phyloP scores from a whole-genome alignment of 2,329 filamentous ascomycete species.

The Diaporthe vaccinii region DNA sequence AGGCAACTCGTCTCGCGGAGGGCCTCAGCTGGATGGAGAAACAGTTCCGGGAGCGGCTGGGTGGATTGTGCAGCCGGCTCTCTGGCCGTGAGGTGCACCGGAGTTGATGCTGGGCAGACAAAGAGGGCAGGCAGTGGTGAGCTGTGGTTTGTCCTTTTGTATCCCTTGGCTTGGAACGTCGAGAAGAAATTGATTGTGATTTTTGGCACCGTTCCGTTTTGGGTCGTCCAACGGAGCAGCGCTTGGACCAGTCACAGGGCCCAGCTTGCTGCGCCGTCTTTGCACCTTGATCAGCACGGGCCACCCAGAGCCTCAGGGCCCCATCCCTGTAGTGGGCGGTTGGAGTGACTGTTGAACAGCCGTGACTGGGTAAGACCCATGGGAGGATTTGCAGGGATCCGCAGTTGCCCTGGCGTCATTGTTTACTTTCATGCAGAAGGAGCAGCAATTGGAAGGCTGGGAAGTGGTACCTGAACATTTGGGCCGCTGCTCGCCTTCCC shows the following conservation, averaged over 20 bases:
- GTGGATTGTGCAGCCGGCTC: neutral
- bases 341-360: neutral
- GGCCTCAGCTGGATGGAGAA: slow-evolving; percentile 11
- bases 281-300: slow-evolving; percentile 15
- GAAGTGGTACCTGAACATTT: slow-evolving; percentile 32
- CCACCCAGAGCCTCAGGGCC: neutral
- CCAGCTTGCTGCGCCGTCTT: neutral
- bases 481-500: slow-evolving; percentile 4
- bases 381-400: slow-evolving; percentile 35
- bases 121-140: slow-evolving; percentile 19
- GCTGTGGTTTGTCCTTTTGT: slow-evolving; percentile 13
- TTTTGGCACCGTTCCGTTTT: slow-evolving; percentile 21
- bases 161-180: slow-evolving; percentile 1
- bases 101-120: neutral
- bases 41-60: neutral
- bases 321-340: slow-evolving; percentile 1
- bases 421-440: slow-evolving; percentile 41
- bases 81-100: slow-evolving; percentile 11
- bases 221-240: neutral
- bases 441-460: slow-evolving; percentile 39
- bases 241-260: slow-evolving; percentile 32
- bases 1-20: neutral
- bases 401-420: slow-evolving; percentile 43
- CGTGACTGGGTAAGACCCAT: neutral
- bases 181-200: slow-evolving; percentile 32